Evolutionary conservation across 192 early-diverging fungal genomes (phyloP).

Genomic region (Coemansia sp.): DNA sequence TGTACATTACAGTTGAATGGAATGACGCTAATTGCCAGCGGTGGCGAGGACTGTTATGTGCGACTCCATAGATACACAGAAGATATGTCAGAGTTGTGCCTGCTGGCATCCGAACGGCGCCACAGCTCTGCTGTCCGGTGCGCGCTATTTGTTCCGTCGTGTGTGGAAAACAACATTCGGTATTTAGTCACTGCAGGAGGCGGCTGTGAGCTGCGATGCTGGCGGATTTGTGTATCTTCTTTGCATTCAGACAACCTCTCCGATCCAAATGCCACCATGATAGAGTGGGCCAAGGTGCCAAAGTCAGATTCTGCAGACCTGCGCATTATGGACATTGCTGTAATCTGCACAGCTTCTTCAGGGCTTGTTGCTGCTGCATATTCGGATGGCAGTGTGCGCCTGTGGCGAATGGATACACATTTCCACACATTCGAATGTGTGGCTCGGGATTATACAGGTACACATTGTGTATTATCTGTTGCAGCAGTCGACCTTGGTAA

Average conservation of each 20-base stretch:
- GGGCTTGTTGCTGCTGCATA: slow-evolving; percentile 63
- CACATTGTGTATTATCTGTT: slow-evolving; percentile 39
- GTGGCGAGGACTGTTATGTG: slow-evolving; percentile 28
- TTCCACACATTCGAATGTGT: slow-evolving; percentile 12
- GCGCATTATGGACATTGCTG: slow-evolving; percentile 74
- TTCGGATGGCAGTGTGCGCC: slow-evolving; percentile 66
- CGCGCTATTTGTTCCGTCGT: slow-evolving; percentile 4
- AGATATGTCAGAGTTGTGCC: background rate
- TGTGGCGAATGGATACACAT: slow-evolving; percentile 23
- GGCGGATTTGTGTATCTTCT: slow-evolving; percentile 36
- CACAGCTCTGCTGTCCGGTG: slow-evolving; percentile 36
- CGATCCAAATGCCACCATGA: background rate
- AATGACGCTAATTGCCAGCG: slow-evolving; percentile 11
- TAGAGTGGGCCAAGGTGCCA: slow-evolving; percentile 13
- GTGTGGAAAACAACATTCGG: slow-evolving; percentile 14
- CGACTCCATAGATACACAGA: slow-evolving; percentile 2
- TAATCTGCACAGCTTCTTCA: slow-evolving; percentile 21
- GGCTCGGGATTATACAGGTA: slow-evolving; percentile 8
- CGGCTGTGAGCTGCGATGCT: slow-evolving; percentile 64
- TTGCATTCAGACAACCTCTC: background rate
- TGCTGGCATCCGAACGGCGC: slow-evolving; percentile 1
- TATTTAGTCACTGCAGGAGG: slow-evolving; percentile 66
- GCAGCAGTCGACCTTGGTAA: background rate
- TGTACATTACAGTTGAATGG: background rate
- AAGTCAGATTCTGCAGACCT: slow-evolving; percentile 9